Base-by-base conservation (phyloP, 2,329 filamentous ascomycete species). In the Lasiodiplodia sp. region DNA sequence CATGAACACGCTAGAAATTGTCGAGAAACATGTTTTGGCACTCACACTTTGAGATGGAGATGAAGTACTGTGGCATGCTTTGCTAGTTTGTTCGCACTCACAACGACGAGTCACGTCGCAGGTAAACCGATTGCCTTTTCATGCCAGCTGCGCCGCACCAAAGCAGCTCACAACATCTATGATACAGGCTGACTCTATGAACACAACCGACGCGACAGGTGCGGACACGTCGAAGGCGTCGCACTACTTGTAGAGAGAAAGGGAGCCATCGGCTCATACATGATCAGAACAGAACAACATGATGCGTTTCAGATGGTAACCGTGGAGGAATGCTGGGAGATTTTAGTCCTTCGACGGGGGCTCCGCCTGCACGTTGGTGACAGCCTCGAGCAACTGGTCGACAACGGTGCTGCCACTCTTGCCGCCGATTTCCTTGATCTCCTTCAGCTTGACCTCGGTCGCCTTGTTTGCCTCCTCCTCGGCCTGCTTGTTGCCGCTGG, bases 371-470 rank as follows among this genome's bases (percentile, higher is more conserved):
- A 95, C 91, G 72, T 95, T 90, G 73, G 93, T 91, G 47, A 97
- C 93, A n/a, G 92, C 93, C 72, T 88, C 87, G 73, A 98, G 87
- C 72, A 99, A 84, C 77, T 96, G 91, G 73, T 92, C 88, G 65
- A 97, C 86, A 21, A 99, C 94, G 79, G 91, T 87, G 72, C 87
- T 86, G 77, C 94, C 92, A 72, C 88, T 89, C 85, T 94, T 92
- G 81, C 91, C 88, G 71, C 94, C 95, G 40, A 93, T 89, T 67
- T 86, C 86, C 79, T 92, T 87, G 79, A 98, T 98, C 80, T 92
- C 90, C 80, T 90, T 87, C 75, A 98, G 90, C 83, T 96, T 90
- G 75, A 81, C 85, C 70, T 97, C 92, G 66, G 92, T 92, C 72
- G 95, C 92, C 82, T 90, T 91, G 81, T 89, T 88, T 73, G 93